A percentile compares a stretch with the other conserved stretches of the same genome.
Evolutionary conservation across 2,329 filamentous ascomycete genomes (phyloP).

Genomic region (Cladosporium sp.): DNA sequence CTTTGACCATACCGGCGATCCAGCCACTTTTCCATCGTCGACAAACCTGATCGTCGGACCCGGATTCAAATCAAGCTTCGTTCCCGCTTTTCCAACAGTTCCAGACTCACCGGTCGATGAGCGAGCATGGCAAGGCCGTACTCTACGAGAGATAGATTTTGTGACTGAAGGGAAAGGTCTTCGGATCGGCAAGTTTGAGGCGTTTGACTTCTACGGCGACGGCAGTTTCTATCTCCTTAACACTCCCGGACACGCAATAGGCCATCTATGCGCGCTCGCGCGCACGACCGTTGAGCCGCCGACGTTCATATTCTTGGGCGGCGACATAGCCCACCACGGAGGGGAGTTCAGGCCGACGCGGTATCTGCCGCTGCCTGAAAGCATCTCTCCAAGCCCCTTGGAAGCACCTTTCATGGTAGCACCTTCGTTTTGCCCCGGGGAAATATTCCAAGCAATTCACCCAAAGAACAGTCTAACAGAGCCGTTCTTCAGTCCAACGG

Average conservation of each 20-base stretch:
- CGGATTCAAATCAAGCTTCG: conserved; percentile 42
- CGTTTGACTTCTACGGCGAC: conserved; percentile 57
- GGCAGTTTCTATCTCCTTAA: conserved; percentile 57
- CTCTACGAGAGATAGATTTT: conserved; percentile 39
- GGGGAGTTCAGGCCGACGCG: conserved; percentile 48
- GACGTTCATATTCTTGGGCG: conserved; percentile 52
- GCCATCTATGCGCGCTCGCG: conserved; percentile 52
- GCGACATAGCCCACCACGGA: conserved; percentile 48
- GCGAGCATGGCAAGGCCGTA: conserved; percentile 39
- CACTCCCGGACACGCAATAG: conserved; percentile 53
- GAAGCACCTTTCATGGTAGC: conserved; percentile 8
- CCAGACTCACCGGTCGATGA: conserved; percentile 39
- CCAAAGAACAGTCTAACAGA: conserved; percentile 27
- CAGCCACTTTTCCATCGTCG: conserved; percentile 42
- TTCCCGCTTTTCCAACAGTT: conserved; percentile 45
- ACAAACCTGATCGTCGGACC: conserved; percentile 49
- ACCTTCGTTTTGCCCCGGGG: conserved; percentile 41
- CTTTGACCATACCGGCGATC: conserved; percentile 38
- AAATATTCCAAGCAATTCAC: conserved; percentile 42
- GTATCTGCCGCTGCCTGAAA: conserved; percentile 41
- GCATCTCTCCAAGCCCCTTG: conserved; percentile 45
- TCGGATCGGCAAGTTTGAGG: conserved; percentile 46
- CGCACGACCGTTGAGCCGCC: conserved; percentile 38
- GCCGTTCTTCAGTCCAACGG: conserved; percentile 31
- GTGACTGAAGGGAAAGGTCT: conserved; percentile 31